A percentile compares a stretch with the other conserved stretches of the same genome.
phyloP scores from a whole-genome alignment of 768 basidiomycete genomes.

The Mycena floridula region DNA sequence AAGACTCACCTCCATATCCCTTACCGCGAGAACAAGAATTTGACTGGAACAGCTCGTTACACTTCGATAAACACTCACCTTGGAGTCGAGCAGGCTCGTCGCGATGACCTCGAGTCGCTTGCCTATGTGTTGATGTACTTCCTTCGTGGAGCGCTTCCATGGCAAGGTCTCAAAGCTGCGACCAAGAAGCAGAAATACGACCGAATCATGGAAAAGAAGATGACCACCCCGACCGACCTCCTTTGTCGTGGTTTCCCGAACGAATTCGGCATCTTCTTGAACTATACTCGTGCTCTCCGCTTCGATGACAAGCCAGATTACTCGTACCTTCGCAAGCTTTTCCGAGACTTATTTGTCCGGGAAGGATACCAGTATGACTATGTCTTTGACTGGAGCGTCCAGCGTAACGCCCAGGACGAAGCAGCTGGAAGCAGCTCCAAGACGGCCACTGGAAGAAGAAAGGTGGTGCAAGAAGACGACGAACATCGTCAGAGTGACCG shows the following conservation, averaged over 20 bases:
- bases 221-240: conserved; percentile 96
- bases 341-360: conserved; percentile 95
- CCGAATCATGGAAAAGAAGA: conserved; percentile 99
- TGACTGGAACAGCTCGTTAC: conserved; percentile 98
- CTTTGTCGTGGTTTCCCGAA: conserved; percentile 99
- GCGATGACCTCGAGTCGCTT: conserved; percentile 96
- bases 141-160: conserved; percentile 94
- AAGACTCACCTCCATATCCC: conserved; percentile 99
- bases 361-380: conserved; percentile 99
- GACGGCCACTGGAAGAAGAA: conserved; percentile 53
- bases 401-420: conserved; percentile 67
- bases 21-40: conserved; percentile 99
- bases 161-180: conserved; percentile 99
- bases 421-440: not conserved
- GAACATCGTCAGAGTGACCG: conserved; percentile 78
- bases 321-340: conserved; percentile 97
- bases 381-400: conserved; percentile 98
- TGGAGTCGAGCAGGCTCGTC: conserved; percentile 96
- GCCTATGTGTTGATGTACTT: conserved; percentile 99
- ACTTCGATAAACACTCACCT: conserved; percentile 99
- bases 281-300: conserved; percentile 97
- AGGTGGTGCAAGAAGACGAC: conserved; percentile 81
- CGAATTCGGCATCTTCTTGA: conserved; percentile 98
- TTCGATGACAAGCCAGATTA: conserved; percentile 99
- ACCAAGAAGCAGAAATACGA: conserved; percentile 99